phyloP scores from a whole-genome alignment of 2,329 filamentous ascomycete genomes.

The Didymella pomorum region DNA sequence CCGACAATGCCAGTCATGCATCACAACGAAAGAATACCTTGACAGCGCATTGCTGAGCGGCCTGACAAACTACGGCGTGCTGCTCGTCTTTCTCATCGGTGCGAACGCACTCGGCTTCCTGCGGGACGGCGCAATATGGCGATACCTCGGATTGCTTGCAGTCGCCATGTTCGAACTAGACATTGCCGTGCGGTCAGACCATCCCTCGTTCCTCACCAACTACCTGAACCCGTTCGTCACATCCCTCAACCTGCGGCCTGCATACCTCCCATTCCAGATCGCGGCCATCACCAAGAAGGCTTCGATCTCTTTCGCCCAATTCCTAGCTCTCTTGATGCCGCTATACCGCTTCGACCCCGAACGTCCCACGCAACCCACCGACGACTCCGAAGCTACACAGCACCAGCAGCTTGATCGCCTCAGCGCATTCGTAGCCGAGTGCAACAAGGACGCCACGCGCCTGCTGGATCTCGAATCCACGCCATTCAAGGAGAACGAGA shows the following conservation, averaged over 20 bases:
- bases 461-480: slow-evolving; percentile 80
- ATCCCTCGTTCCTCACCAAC: slow-evolving; percentile 54
- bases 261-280: slow-evolving; percentile 85
- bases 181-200: slow-evolving; percentile 62
- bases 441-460: slow-evolving; percentile 74
- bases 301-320: slow-evolving; percentile 69
- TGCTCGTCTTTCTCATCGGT: slow-evolving; percentile 41
- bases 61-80: slow-evolving; percentile 37
- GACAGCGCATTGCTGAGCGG: slow-evolving; percentile 64
- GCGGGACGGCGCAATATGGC: slow-evolving; percentile 53
- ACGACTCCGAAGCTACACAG: slow-evolving; percentile 43
- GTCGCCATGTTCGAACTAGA: slow-evolving; percentile 66
- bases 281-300: slow-evolving; percentile 78
- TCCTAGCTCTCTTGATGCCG: slow-evolving; percentile 46
- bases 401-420: slow-evolving; percentile 73
- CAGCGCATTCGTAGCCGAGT: slow-evolving; percentile 64
- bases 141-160: slow-evolving; percentile 60
- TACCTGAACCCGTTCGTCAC: slow-evolving; percentile 59
- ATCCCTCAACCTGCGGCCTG: slow-evolving; percentile 58
- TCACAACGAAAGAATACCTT: slow-evolving; percentile 77
- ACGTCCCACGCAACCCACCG: slow-evolving; percentile 26
- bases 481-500: slow-evolving; percentile 78
- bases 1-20: slow-evolving; percentile 61
- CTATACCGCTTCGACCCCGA: slow-evolving; percentile 45
- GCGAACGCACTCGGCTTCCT: slow-evolving; percentile 47